These are phyloP conservation scores for Glycine tomentella DNA, from an alignment of 306 rosid species.

Conservation along the genomic window DNA sequence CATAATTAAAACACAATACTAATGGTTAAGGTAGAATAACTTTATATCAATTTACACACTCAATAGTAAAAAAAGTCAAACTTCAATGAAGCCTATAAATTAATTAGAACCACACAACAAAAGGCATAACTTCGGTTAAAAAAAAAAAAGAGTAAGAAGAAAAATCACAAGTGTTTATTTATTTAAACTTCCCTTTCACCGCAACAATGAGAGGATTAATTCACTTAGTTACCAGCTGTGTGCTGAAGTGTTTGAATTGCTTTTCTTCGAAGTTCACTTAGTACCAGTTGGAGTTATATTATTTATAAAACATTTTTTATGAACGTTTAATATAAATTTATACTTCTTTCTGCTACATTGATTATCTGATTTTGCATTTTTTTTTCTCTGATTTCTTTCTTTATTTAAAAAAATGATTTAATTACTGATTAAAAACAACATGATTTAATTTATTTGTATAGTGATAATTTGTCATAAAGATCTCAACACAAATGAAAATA, in stretches of 20 bases:
- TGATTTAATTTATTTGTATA: background rate
- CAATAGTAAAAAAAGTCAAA: no score
- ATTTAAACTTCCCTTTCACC: background rate
- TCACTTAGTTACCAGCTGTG: background rate
- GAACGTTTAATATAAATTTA: background rate
- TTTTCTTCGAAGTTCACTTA: no score
- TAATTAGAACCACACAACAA: no score
- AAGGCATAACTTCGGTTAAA: no score
- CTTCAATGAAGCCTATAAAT: no score
- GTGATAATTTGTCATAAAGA: no score
- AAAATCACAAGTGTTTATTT: background rate
- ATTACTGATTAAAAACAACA: background rate
- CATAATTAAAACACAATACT: no score
- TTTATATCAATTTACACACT: no score
- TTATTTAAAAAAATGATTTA: background rate
- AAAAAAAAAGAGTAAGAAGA: no score
- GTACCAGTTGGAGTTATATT: background rate
- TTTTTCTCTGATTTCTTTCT: background rate
- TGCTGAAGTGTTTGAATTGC: background rate
- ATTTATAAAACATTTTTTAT: background rate
- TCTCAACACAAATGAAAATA: background rate
- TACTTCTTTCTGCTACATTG: background rate
- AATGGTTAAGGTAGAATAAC: no score
- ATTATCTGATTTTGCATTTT: background rate
- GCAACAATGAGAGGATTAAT: no score